Evolutionary conservation across 352 stramenopile species (phyloP).

Genomic region (Globisporangium cystogenes): DNA sequence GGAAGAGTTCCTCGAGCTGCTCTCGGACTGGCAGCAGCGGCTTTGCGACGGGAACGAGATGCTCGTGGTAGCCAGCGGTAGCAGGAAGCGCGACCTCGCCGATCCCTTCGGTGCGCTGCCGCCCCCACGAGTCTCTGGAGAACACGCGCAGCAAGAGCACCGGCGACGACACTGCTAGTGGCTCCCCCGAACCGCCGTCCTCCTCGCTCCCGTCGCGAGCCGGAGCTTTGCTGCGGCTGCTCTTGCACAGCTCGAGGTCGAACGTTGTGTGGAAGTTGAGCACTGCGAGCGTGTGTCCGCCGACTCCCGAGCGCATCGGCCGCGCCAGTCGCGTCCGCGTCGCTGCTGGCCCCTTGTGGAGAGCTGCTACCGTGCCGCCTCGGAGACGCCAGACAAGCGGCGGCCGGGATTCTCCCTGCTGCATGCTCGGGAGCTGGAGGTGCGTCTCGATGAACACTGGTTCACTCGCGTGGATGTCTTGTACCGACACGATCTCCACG

Average conservation of each 20-base stretch:
- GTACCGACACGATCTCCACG: constrained; percentile 6
- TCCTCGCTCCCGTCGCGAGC: background rate
- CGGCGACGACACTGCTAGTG: constrained; percentile 6
- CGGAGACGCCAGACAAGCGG: constrained; percentile 2
- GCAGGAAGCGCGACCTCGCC: constrained; percentile 28
- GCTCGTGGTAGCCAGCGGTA: constrained; percentile 24
- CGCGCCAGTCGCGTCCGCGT: background rate
- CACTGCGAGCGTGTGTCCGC: background rate
- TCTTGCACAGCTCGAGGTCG: constrained; percentile 11
- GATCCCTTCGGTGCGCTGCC: constrained; percentile 29
- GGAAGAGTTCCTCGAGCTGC: constrained; percentile 60
- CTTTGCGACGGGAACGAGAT: constrained; percentile 30
- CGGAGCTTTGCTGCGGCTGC: background rate
- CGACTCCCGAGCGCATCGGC: background rate
- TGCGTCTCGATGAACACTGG: constrained; percentile 8
- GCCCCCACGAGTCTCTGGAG: constrained; percentile 39
- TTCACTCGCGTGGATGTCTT: background rate
- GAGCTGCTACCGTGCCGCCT: background rate
- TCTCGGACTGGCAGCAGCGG: constrained; percentile 25
- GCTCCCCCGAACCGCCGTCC: background rate
- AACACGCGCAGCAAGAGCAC: constrained; percentile 31
- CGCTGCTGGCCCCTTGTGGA: background rate
- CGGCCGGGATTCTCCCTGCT: background rate
- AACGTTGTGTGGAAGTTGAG: constrained; percentile 14
- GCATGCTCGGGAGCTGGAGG: constrained; percentile 2